A percentile compares a stretch with the other conserved stretches of the same genome.
Evolutionary conservation across 208 protist genomes (phyloP).

Genomic region (Trypanosoma vivax): DNA sequence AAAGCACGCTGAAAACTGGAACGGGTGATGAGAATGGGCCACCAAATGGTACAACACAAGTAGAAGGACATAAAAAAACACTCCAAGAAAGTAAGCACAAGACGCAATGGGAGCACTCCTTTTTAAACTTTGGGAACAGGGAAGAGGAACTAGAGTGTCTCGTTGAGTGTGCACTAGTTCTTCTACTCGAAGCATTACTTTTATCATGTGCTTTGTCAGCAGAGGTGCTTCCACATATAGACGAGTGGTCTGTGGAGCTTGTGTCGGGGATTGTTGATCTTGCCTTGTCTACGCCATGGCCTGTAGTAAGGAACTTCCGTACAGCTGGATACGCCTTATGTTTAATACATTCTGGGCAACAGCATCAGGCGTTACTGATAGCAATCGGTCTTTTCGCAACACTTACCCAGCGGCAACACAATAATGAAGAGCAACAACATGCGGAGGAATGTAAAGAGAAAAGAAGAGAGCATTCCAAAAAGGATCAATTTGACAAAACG

Average conservation of each 20-base stretch:
- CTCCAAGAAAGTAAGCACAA: neutral
- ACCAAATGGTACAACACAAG: neutral
- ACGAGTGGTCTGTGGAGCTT: slow-evolving; percentile 37
- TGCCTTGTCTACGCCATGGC: slow-evolving; percentile 24
- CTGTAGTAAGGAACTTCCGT: slow-evolving; percentile 29
- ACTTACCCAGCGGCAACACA: slow-evolving; percentile 31
- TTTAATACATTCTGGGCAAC: slow-evolving; percentile 20
- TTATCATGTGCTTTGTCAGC: slow-evolving; percentile 24
- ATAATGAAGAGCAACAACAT: neutral
- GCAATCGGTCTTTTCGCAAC: slow-evolving; percentile 43
- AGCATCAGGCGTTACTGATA: slow-evolving; percentile 41
- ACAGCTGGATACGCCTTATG: slow-evolving; percentile 31
- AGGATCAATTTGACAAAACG: too few species aligned
- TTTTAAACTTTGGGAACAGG: neutral
- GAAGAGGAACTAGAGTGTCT: slow-evolving; percentile 27
- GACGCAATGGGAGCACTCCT: neutral
- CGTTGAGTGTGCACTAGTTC: slow-evolving; percentile 23
- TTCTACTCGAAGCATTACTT: slow-evolving; percentile 34
- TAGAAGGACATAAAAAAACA: neutral
- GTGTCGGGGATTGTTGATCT: slow-evolving; percentile 39
- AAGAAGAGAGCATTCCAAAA: neutral
- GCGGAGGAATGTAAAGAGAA: neutral
- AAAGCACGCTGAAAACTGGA: neutral
- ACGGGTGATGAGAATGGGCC: neutral
- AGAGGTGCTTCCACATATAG: slow-evolving; percentile 26